Conservation (phyloP, 179 eudicot genomes). For the Gypsophila paniculata region DNA sequence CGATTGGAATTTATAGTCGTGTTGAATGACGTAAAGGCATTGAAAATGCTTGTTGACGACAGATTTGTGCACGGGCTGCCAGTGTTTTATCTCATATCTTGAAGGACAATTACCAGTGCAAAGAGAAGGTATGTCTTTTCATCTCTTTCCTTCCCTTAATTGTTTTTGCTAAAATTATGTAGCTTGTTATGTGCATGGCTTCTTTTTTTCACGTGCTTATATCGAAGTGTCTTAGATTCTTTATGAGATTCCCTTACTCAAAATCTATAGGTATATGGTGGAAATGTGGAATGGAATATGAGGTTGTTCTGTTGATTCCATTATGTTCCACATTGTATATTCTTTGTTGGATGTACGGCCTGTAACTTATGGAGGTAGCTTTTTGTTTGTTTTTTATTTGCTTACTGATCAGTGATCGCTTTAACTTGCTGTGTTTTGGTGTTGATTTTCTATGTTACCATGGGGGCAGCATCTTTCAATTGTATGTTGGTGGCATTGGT, state of each 20-base stretch:
- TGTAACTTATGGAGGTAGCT: neutral
- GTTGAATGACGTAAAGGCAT: conserved; percentile 3
- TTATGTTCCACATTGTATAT: neutral
- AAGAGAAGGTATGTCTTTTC: conserved; percentile 59
- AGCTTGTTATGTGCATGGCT: neutral
- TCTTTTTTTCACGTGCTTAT: neutral
- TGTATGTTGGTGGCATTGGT: neutral
- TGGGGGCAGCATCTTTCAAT: neutral
- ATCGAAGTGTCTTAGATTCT: neutral
- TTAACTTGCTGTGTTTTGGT: neutral
- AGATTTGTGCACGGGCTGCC: conserved; percentile 94
- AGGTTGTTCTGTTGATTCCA: neutral
- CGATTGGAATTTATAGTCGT: conserved; percentile 1
- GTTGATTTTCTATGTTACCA: neutral
- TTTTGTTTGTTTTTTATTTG: no score
- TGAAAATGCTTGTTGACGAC: conserved; percentile 33
- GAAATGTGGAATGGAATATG: neutral
- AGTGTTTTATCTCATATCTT: conserved; percentile 81
- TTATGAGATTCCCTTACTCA: neutral
- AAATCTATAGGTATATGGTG: neutral
- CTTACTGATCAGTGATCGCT: no score
- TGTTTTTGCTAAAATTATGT: neutral
- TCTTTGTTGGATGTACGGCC: neutral
- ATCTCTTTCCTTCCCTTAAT: conserved; percentile 2
- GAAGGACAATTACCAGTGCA: conserved; percentile 79